phyloP scores from a whole-genome alignment of 2,329 filamentous ascomycete genomes.

The Pseudonectria foliicola region DNA sequence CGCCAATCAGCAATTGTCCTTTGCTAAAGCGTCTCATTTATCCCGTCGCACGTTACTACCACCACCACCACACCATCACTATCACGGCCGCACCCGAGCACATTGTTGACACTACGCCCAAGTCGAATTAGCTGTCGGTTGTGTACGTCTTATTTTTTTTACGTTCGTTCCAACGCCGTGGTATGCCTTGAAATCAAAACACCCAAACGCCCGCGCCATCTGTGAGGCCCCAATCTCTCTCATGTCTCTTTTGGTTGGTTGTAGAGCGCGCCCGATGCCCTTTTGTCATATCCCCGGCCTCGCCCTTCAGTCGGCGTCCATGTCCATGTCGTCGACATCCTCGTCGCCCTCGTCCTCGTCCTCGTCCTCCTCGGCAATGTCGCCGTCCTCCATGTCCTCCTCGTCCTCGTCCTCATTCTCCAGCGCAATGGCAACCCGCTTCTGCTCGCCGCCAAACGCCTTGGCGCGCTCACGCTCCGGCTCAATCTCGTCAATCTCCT shows the following conservation, averaged over 20 bases:
- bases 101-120: no score
- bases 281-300: background rate
- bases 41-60: no score
- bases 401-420: constrained; percentile 30
- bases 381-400: constrained; percentile 20
- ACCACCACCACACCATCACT: no score
- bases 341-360: constrained; percentile 27
- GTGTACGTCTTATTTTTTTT: constrained; percentile 8
- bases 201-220: constrained; percentile 16
- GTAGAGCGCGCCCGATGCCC: background rate
- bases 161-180: constrained; percentile 17
- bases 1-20: no score
- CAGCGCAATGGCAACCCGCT: constrained; percentile 27
- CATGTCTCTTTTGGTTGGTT: background rate
- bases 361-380: constrained; percentile 29
- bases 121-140: background rate
- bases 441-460: constrained; percentile 37
- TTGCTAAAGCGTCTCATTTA: no score
- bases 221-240: constrained; percentile 5
- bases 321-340: constrained; percentile 25
- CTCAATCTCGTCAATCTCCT: constrained; percentile 43
- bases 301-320: constrained; percentile 19
- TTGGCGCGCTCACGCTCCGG: constrained; percentile 29
- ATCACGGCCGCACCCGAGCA: no score
- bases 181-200: constrained; percentile 19